phyloP scores from a whole-genome alignment of 2,329 filamentous ascomycete species.

The Colletotrichum limetticola region DNA sequence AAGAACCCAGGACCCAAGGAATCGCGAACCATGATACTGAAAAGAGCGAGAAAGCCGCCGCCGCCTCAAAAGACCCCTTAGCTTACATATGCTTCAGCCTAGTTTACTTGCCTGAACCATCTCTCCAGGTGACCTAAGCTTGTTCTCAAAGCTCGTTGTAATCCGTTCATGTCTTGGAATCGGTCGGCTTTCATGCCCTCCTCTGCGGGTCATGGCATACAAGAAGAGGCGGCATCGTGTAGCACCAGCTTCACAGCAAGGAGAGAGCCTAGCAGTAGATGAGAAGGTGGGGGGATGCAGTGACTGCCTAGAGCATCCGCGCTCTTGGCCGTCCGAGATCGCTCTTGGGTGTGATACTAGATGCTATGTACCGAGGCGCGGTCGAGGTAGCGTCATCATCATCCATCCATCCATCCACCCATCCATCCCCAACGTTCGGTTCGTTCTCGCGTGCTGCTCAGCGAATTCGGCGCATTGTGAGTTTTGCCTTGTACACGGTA shows the following conservation, averaged over 20 bases:
- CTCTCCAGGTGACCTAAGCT: background rate
- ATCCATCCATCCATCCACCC: background rate
- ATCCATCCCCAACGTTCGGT: background rate
- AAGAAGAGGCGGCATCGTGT: background rate
- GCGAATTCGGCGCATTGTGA: background rate
- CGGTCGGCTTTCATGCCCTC: conserved; percentile 4
- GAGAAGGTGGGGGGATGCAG: background rate
- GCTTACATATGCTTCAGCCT: background rate
- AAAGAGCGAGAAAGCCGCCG: background rate
- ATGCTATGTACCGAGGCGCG: background rate
- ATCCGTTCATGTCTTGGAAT: conserved; percentile 11
- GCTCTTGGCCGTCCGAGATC: background rate
- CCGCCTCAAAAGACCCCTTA: background rate
- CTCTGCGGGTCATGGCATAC: conserved; percentile 3
- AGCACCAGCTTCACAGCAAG: background rate
- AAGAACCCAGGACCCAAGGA: background rate
- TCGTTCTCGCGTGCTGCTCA: background rate
- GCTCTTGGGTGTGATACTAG: background rate
- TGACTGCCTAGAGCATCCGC: background rate
- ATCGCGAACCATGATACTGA: background rate
- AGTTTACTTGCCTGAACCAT: background rate
- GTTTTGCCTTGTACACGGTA: background rate
- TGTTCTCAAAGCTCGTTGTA: background rate
- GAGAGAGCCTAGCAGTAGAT: background rate
- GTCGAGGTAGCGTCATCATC: background rate